These are phyloP conservation scores for Hebeloma cylindrosporum DNA, from an alignment of 768 basidiomycete species.

Conservation along the genomic window DNA sequence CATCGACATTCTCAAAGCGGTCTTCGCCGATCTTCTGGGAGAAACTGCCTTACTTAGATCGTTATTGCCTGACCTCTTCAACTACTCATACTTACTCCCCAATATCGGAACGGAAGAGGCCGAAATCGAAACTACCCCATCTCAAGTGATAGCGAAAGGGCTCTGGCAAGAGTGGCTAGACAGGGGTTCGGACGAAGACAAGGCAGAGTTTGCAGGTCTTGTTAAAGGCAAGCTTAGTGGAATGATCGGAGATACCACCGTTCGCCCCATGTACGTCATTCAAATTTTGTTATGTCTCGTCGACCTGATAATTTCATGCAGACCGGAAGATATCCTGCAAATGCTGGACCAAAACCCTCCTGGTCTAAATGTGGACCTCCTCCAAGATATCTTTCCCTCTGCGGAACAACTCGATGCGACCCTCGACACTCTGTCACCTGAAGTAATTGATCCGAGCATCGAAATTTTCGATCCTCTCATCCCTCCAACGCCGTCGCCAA, in stretches of 20 bases:
- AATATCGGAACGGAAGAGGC: constrained; percentile 21
- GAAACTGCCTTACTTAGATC: constrained; percentile 9
- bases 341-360: constrained; percentile 35
- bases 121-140: constrained; percentile 11
- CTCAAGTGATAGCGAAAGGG: constrained; percentile 28
- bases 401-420: constrained; percentile 44
- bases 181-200: constrained; percentile 20
- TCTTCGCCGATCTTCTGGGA: constrained; percentile 20
- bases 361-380: constrained; percentile 38
- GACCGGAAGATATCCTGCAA: constrained; percentile 48
- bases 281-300: not conserved
- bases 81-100: constrained; percentile 50
- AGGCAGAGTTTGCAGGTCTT: constrained; percentile 27
- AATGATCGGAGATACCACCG: constrained; percentile 41
- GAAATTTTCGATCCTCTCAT: constrained; percentile 62
- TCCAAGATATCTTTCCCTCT: constrained; percentile 55
- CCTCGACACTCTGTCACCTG: constrained; percentile 44
- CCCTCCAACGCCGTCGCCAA: constrained; percentile 38
- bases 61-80: constrained; percentile 43
- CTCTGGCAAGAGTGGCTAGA: constrained; percentile 38
- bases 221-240: constrained; percentile 44
- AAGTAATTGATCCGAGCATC: constrained; percentile 52
- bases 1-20: constrained; percentile 34
- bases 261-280: constrained; percentile 34
- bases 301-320: constrained; percentile 22